These are phyloP conservation scores for Penicillium sp. DNA, from an alignment of 2,329 filamentous ascomycete species.

Conservation along the genomic window DNA sequence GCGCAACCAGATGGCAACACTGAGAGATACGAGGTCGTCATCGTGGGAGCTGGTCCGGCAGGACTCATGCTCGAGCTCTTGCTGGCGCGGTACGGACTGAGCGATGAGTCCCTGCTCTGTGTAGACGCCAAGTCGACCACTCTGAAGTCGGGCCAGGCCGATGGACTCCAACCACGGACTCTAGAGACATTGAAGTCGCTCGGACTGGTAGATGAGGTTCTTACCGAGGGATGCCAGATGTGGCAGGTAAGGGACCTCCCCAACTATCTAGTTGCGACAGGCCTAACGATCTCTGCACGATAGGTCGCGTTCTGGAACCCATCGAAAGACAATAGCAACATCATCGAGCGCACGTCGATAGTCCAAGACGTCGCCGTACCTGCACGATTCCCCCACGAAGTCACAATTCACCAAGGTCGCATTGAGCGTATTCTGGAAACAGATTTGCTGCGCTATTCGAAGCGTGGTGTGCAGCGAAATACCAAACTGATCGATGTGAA, in stretches of 20 bases:
- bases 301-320: slow-evolving; percentile 68
- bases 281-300: background rate
- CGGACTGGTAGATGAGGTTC: slow-evolving; percentile 43
- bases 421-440: slow-evolving; percentile 71
- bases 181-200: slow-evolving; percentile 47
- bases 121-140: slow-evolving; percentile 44
- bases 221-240: slow-evolving; percentile 43
- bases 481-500: slow-evolving; percentile 65
- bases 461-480: slow-evolving; percentile 60
- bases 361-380: slow-evolving; percentile 60
- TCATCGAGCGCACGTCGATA: slow-evolving; percentile 64
- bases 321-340: slow-evolving; percentile 46
- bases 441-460: slow-evolving; percentile 64
- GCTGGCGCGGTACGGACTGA: slow-evolving; percentile 47
- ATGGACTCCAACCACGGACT: slow-evolving; percentile 47
- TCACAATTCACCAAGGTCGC: slow-evolving; percentile 69
- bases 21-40: slow-evolving; percentile 46
- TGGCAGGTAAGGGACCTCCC: slow-evolving; percentile 46
- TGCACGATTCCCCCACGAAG: slow-evolving; percentile 70
- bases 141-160: slow-evolving; percentile 46
- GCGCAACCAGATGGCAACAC: slow-evolving; percentile 15
- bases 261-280: background rate
- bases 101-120: slow-evolving; percentile 44
- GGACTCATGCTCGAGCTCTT: slow-evolving; percentile 46
- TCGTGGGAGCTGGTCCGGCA: slow-evolving; percentile 47